Conservation (phyloP, 2,329 filamentous ascomycete species). For the Xylaria arbuscula region DNA sequence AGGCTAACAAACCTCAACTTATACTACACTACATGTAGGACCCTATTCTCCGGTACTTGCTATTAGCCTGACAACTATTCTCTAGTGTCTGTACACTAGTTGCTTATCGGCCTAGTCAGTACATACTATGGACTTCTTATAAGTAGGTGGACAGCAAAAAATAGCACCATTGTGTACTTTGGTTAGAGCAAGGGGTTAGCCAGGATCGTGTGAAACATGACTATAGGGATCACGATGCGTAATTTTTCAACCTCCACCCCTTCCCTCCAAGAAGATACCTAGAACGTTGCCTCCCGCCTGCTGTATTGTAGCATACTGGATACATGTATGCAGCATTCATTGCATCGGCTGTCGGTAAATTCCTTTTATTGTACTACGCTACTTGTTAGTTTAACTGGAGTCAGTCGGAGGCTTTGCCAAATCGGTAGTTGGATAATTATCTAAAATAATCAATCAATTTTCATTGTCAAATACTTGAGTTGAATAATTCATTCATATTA, state of each 20-base stretch:
- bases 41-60: neutral
- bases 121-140: neutral
- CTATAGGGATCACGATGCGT: neutral
- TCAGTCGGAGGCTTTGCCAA: neutral
- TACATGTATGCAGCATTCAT: too few species aligned
- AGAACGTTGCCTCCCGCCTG: too few species aligned
- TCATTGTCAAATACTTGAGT: neutral
- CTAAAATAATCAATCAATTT: neutral
- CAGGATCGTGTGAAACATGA: neutral
- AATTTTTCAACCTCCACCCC: neutral
- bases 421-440: neutral
- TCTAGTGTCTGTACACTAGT: too few species aligned
- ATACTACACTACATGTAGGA: neutral
- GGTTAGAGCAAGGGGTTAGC: neutral
- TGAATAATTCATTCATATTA: neutral
- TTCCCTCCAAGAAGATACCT: too few species aligned
- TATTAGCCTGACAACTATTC: neutral
- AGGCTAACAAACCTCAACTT: neutral
- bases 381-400: neutral
- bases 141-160: too few species aligned
- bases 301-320: too few species aligned
- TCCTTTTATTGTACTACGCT: neutral
- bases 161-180: neutral
- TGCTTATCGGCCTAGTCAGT: too few species aligned
- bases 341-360: neutral